Conservation (phyloP, 148 eudicot genomes). For the Persicaria maculosa region DNA sequence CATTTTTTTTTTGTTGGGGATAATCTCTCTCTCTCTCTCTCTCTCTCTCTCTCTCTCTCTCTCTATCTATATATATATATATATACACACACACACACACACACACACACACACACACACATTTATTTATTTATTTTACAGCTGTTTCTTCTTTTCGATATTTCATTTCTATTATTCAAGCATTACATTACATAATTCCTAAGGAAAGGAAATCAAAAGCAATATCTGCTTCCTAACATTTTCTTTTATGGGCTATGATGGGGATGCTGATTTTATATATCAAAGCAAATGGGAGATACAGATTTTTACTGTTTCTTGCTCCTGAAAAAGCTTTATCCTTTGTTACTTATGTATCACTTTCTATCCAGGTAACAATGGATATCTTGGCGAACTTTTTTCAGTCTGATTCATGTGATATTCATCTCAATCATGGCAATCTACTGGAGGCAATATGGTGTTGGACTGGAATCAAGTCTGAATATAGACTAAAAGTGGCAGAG, state of each 20-base stretch:
- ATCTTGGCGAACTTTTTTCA: conserved; percentile 49
- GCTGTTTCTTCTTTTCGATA: background rate
- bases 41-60: too few species aligned
- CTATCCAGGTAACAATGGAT: conserved; percentile 68
- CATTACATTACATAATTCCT: background rate
- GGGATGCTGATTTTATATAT: background rate
- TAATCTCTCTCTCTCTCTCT: too few species aligned
- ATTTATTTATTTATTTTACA: too few species aligned
- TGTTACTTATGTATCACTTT: background rate
- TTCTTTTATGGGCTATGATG: background rate
- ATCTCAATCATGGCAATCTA: conserved; percentile 81
- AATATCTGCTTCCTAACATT: background rate
- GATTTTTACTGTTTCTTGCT: background rate
- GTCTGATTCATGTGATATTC: conserved; percentile 76
- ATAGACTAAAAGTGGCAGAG: conserved; percentile 88
- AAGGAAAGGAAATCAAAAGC: background rate
- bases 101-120: too few species aligned
- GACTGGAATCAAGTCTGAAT: conserved; percentile 67
- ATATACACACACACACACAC: too few species aligned
- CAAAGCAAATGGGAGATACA: background rate
- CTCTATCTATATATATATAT: too few species aligned
- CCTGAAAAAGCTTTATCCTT: background rate
- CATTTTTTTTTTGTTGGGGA: too few species aligned
- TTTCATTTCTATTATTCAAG: background rate
- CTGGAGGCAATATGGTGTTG: conserved; percentile 94